These are phyloP conservation scores for Ramalina peruviana DNA, from an alignment of 495 filamentous ascomycete genomes.

Conservation along the genomic window DNA sequence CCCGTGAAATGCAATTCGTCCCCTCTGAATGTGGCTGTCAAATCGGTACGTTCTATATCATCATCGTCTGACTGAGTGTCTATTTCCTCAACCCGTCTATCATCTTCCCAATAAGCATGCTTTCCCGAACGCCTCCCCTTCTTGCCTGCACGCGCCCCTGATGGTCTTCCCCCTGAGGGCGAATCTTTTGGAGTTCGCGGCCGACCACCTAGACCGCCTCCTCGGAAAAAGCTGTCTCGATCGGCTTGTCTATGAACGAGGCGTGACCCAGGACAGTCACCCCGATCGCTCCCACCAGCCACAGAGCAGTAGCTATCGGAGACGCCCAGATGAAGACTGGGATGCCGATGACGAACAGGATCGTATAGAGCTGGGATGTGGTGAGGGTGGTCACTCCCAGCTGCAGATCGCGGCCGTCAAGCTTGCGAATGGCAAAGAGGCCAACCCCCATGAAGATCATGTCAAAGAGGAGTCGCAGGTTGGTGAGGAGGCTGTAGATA, in stretches of 20 bases:
- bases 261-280: conserved; percentile 91
- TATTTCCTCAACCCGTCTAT: conserved; percentile 53
- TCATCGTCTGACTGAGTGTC: conserved; percentile 49
- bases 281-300: conserved; percentile 88
- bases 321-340: conserved; percentile 74
- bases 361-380: conserved; percentile 91
- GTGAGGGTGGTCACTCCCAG: conserved; percentile 68
- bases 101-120: conserved; percentile 34
- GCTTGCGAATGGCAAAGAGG: conserved; percentile 78
- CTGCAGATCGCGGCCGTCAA: conserved; percentile 76
- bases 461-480: conserved; percentile 71
- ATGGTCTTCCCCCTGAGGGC: conserved; percentile 98
- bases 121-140: conserved; percentile 42
- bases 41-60: conserved; percentile 36
- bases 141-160: conserved; percentile 59
- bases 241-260: conserved; percentile 92
- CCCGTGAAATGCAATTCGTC: conserved; percentile 52
- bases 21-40: conserved; percentile 37
- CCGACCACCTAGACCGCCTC: conserved; percentile 99
- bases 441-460: conserved; percentile 74
- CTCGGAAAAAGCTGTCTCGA: conserved; percentile 99
- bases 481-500: conserved; percentile 88
- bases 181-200: conserved; percentile 94
- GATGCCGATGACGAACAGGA: conserved; percentile 62
- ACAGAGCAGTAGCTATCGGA: conserved; percentile 67